Base-by-base conservation (phyloP, 192 early-diverging fungal genomes). In the Podila horticola region DNA sequence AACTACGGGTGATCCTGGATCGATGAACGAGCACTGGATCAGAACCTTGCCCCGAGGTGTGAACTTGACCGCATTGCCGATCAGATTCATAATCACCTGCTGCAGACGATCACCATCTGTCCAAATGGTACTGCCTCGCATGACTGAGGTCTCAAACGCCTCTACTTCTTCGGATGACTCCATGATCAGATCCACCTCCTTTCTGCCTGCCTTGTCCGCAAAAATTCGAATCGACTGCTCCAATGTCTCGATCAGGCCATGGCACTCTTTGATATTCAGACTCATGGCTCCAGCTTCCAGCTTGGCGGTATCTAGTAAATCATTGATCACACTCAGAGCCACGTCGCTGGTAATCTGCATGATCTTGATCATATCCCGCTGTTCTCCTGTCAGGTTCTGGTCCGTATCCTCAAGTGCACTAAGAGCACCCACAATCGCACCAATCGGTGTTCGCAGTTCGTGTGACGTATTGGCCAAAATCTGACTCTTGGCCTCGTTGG, bases 51-150 rank as follows among this genome's bases (percentile, higher is more conserved):
- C 79, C 2, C 74, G 79, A 24, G 88, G 76, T 10, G 86, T 89
- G 58, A 90, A 91, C 72, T 87, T 88, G 22, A 87, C 64, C 30
- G 89, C 84, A 72, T 90, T 90, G 6, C 85, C 82, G 12, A 89
- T 82, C 26, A 90, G 58, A 65, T 90, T 90, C 69, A 89, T 83
- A 3, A 85, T 75, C 2, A 87, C 69, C 30, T 84, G 86, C 41
- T 82, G 84, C 0, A 83, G 49, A 4, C 77, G 72, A 74, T 65
- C 72, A 5, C 62, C 69, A 26, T 69, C 70, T 10, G 67, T 66
- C 67, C 64, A 72, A 20, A 83, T 51, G 13, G 52, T 20, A 15
- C 19, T 69, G 50, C 79, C 75, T 69, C 69, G 84, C 64, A 58
- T 69, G 22, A 71, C 20, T 59, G n/a, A 48, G 24, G 58, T 65